Evolutionary conservation across 1,284 basidiomycete genomes (phyloP).

Genomic region (Kwoniella shivajii): DNA sequence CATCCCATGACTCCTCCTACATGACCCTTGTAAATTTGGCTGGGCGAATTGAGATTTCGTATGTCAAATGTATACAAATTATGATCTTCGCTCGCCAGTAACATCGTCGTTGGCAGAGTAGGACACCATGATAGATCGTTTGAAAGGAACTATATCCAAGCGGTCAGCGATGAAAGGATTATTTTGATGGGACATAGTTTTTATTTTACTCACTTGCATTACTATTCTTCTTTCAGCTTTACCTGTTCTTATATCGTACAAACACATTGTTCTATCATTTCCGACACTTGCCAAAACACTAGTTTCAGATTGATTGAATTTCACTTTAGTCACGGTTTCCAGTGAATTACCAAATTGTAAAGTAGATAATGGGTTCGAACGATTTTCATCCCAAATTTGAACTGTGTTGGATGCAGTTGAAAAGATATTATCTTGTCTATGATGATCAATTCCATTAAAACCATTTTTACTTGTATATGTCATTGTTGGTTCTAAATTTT

Average conservation of each 20-base stretch:
- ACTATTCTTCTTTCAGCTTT: slow-evolving; percentile 88
- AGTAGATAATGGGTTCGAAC: slow-evolving; percentile 74
- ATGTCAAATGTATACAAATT: slow-evolving; percentile 99
- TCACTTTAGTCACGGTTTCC: slow-evolving; percentile 83
- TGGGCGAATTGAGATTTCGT: slow-evolving; percentile 76
- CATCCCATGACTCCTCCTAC: slow-evolving; percentile 93
- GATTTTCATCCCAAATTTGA: slow-evolving; percentile 97
- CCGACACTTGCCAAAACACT: slow-evolving; percentile 92
- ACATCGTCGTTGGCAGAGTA: slow-evolving; percentile 85
- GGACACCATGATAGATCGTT: slow-evolving; percentile 95
- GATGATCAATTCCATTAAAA: slow-evolving; percentile 95
- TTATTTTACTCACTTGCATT: slow-evolving; percentile 74
- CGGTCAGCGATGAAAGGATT: too few relatives aligned
- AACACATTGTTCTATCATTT: slow-evolving; percentile 88
- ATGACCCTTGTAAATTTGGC: slow-evolving; percentile 96
- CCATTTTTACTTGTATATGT: slow-evolving; percentile 79
- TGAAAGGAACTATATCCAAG: slow-evolving; percentile 79
- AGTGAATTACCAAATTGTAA: slow-evolving; percentile 78
- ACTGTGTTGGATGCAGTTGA: slow-evolving; percentile 92
- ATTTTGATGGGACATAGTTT: too few relatives aligned
- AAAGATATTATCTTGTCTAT: slow-evolving; percentile 81
- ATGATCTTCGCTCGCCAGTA: slow-evolving; percentile 96
- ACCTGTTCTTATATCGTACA: slow-evolving; percentile 94
- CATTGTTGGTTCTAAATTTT: slow-evolving; percentile 62
- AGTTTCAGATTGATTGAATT: slow-evolving; percentile 91